Evolutionary conservation across 495 filamentous ascomycete species (phyloP).

Genomic region (Neurospora sp.): DNA sequence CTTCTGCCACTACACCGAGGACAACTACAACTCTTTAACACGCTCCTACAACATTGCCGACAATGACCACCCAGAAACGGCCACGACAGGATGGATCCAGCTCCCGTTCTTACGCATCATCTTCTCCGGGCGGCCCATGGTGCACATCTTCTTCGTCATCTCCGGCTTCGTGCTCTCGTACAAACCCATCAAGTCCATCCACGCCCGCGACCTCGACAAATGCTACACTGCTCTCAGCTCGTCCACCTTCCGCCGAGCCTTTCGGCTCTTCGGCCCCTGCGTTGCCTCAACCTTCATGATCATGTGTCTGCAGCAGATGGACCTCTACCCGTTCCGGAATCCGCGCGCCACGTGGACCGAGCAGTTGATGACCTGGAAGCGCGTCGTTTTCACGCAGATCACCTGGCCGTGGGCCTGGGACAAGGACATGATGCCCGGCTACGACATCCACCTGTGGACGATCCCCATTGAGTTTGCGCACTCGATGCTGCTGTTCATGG

Average conservation of each 20-base stretch:
- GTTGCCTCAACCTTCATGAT: slow-evolving; percentile 46
- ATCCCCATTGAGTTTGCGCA: slow-evolving; percentile 57
- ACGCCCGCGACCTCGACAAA: slow-evolving; percentile 32
- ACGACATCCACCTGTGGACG: slow-evolving; percentile 57
- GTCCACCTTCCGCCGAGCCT: slow-evolving; percentile 51
- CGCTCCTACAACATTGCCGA: slow-evolving; percentile 38
- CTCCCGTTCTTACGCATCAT: slow-evolving; percentile 54
- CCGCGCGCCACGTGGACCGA: slow-evolving; percentile 24
- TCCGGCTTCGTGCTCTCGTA: slow-evolving; percentile 59
- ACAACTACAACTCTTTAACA: slow-evolving; percentile 26
- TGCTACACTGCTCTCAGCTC: slow-evolving; percentile 38
- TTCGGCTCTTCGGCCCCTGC: slow-evolving; percentile 55
- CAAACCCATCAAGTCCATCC: slow-evolving; percentile 52
- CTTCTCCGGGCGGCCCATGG: slow-evolving; percentile 58
- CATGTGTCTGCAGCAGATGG: slow-evolving; percentile 41
- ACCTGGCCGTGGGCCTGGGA: slow-evolving; percentile 46
- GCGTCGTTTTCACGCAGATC: slow-evolving; percentile 36
- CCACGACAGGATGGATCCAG: slow-evolving; percentile 39
- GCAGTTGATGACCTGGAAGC: slow-evolving; percentile 40
- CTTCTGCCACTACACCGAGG: slow-evolving; percentile 38
- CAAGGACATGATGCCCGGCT: slow-evolving; percentile 40
- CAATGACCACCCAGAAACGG: slow-evolving; percentile 11
- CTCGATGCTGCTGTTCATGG: slow-evolving; percentile 52
- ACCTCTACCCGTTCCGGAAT: slow-evolving; percentile 26
- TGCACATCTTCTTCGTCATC: slow-evolving; percentile 65